phyloP scores from a whole-genome alignment of 2,329 filamentous ascomycete species.

The Rosellinia necatrix region DNA sequence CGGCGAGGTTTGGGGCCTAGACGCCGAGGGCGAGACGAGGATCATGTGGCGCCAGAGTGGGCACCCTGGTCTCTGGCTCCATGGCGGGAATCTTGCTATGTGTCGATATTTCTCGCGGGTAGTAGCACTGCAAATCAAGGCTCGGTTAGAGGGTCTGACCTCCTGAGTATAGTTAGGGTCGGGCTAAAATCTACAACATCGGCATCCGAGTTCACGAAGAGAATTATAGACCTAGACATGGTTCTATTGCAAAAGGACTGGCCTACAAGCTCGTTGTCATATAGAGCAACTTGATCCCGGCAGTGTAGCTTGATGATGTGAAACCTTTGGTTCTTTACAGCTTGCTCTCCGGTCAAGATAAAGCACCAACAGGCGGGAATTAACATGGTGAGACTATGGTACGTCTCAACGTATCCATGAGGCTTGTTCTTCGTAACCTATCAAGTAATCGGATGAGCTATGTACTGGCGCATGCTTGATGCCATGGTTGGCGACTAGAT shows the following conservation, averaged over 20 bases:
- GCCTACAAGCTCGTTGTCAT: too few species aligned
- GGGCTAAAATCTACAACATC: background rate
- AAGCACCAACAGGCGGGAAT: too few species aligned
- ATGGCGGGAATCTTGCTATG: conserved; percentile 67
- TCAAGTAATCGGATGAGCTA: too few species aligned
- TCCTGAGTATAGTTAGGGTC: background rate
- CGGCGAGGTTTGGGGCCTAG: conserved; percentile 66
- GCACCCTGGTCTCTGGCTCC: conserved; percentile 68
- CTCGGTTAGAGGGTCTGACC: conserved; percentile 39
- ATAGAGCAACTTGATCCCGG: too few species aligned
- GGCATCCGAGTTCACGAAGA: background rate
- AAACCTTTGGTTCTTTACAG: too few species aligned
- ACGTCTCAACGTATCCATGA: too few species aligned
- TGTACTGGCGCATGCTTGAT: too few species aligned
- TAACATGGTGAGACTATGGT: too few species aligned
- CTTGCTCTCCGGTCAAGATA: too few species aligned
- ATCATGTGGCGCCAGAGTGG: conserved; percentile 64
- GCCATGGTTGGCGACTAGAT: too few species aligned
- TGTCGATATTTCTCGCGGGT: conserved; percentile 64
- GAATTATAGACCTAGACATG: background rate
- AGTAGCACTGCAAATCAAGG: conserved; percentile 59
- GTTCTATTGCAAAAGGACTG: background rate
- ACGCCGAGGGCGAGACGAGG: conserved; percentile 59
- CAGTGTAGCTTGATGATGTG: too few species aligned
- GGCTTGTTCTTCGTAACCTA: too few species aligned